Base-by-base conservation (phyloP, 2,329 filamentous ascomycete species). In the Bertia moriformis region DNA sequence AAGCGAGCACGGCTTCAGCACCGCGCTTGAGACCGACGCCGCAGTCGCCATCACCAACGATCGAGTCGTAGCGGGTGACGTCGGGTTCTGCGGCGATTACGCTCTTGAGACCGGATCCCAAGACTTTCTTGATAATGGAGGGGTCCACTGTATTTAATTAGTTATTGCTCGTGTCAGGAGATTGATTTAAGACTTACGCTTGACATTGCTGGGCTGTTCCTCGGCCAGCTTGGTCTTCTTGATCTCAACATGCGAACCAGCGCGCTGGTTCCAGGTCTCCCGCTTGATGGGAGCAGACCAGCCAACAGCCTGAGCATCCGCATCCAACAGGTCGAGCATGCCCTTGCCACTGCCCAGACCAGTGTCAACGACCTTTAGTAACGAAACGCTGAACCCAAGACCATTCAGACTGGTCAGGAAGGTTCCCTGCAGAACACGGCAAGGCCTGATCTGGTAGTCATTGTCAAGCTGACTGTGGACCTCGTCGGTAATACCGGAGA, bases 381-480 rank as follows among this genome's bases (percentile, higher is more conserved):
- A 51, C 3, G 76, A 78, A 41, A 83, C 70, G 44, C 75, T 81
- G 59, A 85, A 84, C 3, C 80, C 80, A 4, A 80, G 62, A 1
- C 77, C 78, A 46, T 85, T 83, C 44, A 85, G 56, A 45, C 76
- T 81, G 14, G 79, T 83, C 67, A 84, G 76, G 58, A 77, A 84
- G 0, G 77, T 81, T 10, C 78, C 75, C 19, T 74, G 63, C 27
- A 83, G 62, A 36, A 79, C 67, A 30, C 78, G 61, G 18, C 69
- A 66, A 1, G 77, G 76, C 46, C 67, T 69, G 48, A 83, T 73
- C 20, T 66, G 63, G 52, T 73, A 78, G 42, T 64, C 61, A 20
- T 59, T 60, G 42, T 67, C 63, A 33, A 84, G 59, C 50, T 82
- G 78, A 32, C 64, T 61, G 4, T 74, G 63, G 4, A 81, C 70